Percentiles rank a stretch among this genome's conserved stretches.
These are phyloP conservation scores for Schizothecium vesticola DNA, from an alignment of 495 filamentous ascomycete species.

Conservation along the genomic window DNA sequence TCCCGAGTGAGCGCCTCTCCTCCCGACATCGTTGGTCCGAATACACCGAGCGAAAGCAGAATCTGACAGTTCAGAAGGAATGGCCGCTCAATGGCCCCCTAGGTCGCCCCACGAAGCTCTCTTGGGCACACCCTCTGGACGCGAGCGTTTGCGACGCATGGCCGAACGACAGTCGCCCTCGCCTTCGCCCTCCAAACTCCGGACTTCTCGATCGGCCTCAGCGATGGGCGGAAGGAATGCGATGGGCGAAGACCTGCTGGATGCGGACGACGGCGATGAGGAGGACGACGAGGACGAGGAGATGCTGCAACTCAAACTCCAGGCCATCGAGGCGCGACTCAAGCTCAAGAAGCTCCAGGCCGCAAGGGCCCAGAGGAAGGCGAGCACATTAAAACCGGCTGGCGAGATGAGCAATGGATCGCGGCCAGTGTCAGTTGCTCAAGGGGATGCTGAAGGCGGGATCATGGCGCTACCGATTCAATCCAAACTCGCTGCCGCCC, in stretches of 20 bases:
- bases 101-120: constrained; percentile 80
- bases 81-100: constrained; percentile 69
- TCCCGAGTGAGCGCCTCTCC: not conserved
- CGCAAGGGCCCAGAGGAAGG: constrained; percentile 39
- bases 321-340: constrained; percentile 78
- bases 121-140: constrained; percentile 73
- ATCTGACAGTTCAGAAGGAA: not conserved
- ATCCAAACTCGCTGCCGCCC: constrained; percentile 17
- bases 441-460: constrained; percentile 2
- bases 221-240: constrained; percentile 18
- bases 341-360: constrained; percentile 84
- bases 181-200: constrained; percentile 51
- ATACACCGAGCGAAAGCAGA: not conserved
- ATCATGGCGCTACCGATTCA: constrained; percentile 25
- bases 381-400: constrained; percentile 15
- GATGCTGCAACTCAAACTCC: constrained; percentile 72
- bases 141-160: constrained; percentile 61
- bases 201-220: constrained; percentile 18
- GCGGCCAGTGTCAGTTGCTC: constrained; percentile 14
- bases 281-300: constrained; percentile 87
- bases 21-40: not conserved
- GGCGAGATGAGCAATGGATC: constrained; percentile 17
- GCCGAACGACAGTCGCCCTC: constrained; percentile 57
- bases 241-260: constrained; percentile 34
- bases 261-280: constrained; percentile 35